Conservation (phyloP, 495 filamentous ascomycete species). For the Xylaria sp. region DNA sequence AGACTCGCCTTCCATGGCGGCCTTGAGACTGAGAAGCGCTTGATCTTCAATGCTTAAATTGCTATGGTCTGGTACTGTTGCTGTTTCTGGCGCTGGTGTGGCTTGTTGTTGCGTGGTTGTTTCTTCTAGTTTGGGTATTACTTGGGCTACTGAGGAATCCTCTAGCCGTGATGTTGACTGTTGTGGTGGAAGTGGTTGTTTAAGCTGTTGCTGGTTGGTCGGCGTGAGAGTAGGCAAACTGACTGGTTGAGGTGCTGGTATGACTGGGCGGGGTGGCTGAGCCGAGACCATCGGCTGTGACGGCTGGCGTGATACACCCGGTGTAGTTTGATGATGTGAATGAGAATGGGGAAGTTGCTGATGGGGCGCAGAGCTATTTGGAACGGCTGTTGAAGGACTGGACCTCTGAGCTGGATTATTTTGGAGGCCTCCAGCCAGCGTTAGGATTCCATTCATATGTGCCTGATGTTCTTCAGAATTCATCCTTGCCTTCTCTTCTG, state of each 20-base stretch:
- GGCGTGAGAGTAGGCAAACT: conserved; percentile 41
- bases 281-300: conserved; percentile 14
- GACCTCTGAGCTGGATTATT: conserved; percentile 39
- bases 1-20: conserved; percentile 36
- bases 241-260: conserved; percentile 43
- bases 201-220: conserved; percentile 35
- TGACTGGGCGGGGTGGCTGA: conserved; percentile 35
- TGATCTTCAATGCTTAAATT: conserved; percentile 37
- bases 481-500: conserved; percentile 71
- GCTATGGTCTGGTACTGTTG: conserved; percentile 21
- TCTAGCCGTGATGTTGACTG: conserved; percentile 17
- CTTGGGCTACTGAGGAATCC: conserved; percentile 3
- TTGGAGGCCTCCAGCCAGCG: conserved; percentile 49
- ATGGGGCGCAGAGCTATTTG: conserved; percentile 33
- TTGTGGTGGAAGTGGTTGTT: conserved; percentile 25
- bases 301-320: conserved; percentile 16
- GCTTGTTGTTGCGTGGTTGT: conserved; percentile 8
- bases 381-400: conserved; percentile 29
- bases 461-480: conserved; percentile 74
- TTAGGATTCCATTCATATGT: conserved; percentile 73
- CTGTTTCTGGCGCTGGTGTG: conserved; percentile 5
- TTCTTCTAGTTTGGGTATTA: conserved; percentile 4
- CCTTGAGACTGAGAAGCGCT: conserved; percentile 36
- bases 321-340: conserved; percentile 33
- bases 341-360: conserved; percentile 32